Percentiles rank a stretch among this genome's conserved stretches.
These are phyloP conservation scores for Potentilla sterilis DNA, from an alignment of 306 rosid genomes.

Conservation along the genomic window DNA sequence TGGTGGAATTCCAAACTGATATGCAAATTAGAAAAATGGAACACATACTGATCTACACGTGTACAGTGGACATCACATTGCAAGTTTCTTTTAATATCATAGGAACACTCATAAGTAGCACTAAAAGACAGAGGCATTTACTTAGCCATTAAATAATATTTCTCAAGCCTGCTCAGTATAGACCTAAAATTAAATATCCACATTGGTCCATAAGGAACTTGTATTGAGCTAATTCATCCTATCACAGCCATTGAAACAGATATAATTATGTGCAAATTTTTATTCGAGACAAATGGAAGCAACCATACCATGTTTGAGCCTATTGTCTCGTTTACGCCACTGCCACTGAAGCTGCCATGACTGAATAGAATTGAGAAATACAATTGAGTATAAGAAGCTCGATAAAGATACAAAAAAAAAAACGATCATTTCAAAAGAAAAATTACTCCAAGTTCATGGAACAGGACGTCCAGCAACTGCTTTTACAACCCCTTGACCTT, in stretches of 20 bases:
- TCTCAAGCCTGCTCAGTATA: not conserved
- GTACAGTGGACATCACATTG: not conserved
- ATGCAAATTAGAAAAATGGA: not conserved
- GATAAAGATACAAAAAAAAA: constrained; percentile 7
- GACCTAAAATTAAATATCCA: not conserved
- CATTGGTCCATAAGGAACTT: not conserved
- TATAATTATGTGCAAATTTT: not conserved
- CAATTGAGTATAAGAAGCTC: constrained; percentile 18
- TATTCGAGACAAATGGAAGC: not conserved
- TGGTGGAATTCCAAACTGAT: not conserved
- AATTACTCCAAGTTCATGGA: constrained; percentile 30
- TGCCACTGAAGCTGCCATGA: constrained; percentile 48
- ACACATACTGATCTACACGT: not conserved
- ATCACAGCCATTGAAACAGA: not conserved
- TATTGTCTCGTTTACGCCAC: constrained; percentile 37
- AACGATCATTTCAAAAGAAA: constrained; percentile 15
- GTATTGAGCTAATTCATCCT: not conserved
- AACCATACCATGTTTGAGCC: constrained; percentile 49
- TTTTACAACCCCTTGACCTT: constrained; percentile 28
- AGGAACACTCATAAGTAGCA: not conserved
- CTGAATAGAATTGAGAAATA: constrained; percentile 35
- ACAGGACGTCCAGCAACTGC: constrained; percentile 24
- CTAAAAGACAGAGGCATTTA: not conserved
- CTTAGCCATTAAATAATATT: not conserved
- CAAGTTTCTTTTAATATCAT: not conserved